Evolutionary conservation across 2,329 filamentous ascomycete genomes (phyloP).

Genomic region (Pseudocercospora musae): DNA sequence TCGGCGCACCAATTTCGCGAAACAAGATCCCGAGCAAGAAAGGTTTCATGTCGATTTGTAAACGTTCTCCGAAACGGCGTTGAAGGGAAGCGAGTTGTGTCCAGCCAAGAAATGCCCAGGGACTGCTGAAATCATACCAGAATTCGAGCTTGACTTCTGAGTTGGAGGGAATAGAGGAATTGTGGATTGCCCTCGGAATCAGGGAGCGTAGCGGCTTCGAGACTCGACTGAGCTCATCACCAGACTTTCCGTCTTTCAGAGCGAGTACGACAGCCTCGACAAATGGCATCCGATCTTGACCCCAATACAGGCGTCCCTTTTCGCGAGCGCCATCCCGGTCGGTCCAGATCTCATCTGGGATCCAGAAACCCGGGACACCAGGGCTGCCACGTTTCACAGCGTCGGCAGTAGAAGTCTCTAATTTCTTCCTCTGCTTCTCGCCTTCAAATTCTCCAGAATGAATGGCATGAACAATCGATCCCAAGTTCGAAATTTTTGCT

Average conservation of each 20-base stretch:
- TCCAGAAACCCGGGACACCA: slow-evolving; percentile 24
- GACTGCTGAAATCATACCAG: slow-evolving; percentile 25
- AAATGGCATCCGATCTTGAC: slow-evolving; percentile 27
- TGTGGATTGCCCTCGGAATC: slow-evolving; percentile 7
- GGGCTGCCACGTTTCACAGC: slow-evolving; percentile 23
- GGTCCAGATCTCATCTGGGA: slow-evolving; percentile 19
- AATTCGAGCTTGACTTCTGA: slow-evolving; percentile 25
- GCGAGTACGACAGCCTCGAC: slow-evolving; percentile 20
- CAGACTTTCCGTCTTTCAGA: slow-evolving; percentile 15
- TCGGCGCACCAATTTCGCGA: slow-evolving; percentile 25
- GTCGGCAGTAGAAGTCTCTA: slow-evolving; percentile 20
- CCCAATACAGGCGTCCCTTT: slow-evolving; percentile 24
- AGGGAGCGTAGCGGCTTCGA: slow-evolving; percentile 12
- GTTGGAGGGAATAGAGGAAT: slow-evolving; percentile 2
- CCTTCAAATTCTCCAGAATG: slow-evolving; percentile 21
- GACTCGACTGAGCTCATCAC: slow-evolving; percentile 7
- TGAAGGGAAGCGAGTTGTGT: slow-evolving; percentile 20
- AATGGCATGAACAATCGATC: slow-evolving; percentile 15
- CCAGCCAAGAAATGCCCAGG: slow-evolving; percentile 25
- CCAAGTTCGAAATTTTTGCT: slow-evolving; percentile 4
- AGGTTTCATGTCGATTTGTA: slow-evolving; percentile 24
- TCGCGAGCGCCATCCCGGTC: slow-evolving; percentile 8
- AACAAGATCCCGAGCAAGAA: slow-evolving; percentile 26
- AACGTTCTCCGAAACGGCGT: slow-evolving; percentile 17
- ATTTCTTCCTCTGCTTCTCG: slow-evolving; percentile 6